Conservation (phyloP, 1,284 basidiomycete genomes). For the Trametes polyzona region DNA sequence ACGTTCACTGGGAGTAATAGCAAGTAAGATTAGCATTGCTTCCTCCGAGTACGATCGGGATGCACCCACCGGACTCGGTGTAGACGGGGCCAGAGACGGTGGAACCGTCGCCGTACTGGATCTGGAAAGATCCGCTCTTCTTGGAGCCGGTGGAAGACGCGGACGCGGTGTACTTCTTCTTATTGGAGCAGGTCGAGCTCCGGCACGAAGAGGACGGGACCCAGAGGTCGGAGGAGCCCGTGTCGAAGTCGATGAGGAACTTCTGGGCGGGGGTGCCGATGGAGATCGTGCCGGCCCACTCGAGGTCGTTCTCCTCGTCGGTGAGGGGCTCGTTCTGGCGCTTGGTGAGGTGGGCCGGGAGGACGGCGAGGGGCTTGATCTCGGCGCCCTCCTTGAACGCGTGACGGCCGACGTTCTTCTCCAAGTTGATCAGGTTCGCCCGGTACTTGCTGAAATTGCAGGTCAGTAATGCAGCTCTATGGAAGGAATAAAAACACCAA, state of each 20-base stretch:
- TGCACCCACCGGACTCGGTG: constrained; percentile 36
- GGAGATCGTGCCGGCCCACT: constrained; percentile 37
- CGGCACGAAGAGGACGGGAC: constrained; percentile 44
- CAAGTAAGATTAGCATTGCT: no score
- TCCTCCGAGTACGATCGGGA: no score
- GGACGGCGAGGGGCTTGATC: constrained; percentile 21
- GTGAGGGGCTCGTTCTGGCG: constrained; percentile 27
- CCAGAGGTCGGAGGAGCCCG: constrained; percentile 36
- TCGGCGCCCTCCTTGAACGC: constrained; percentile 25
- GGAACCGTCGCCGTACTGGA: constrained; percentile 50
- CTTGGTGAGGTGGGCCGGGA: constrained; percentile 17
- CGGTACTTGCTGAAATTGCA: constrained; percentile 29
- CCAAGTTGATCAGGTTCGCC: constrained; percentile 31
- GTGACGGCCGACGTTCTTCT: constrained; percentile 26
- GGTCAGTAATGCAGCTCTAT: background rate
- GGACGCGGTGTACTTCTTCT: constrained; percentile 38
- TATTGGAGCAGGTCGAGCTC: constrained; percentile 37
- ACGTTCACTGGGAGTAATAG: constrained; percentile 29
- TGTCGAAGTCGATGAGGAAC: constrained; percentile 34
- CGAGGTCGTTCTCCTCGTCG: constrained; percentile 25
- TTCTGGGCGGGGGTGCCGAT: constrained; percentile 36
- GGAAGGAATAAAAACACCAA: constrained; percentile 1
- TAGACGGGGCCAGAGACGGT: constrained; percentile 44
- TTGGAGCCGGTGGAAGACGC: constrained; percentile 36
- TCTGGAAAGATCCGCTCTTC: constrained; percentile 36